Percentiles rank a stretch among this genome's conserved stretches.
Evolutionary conservation across 345 rosid species (phyloP).

Genomic region (Aurinia saxatilis): DNA sequence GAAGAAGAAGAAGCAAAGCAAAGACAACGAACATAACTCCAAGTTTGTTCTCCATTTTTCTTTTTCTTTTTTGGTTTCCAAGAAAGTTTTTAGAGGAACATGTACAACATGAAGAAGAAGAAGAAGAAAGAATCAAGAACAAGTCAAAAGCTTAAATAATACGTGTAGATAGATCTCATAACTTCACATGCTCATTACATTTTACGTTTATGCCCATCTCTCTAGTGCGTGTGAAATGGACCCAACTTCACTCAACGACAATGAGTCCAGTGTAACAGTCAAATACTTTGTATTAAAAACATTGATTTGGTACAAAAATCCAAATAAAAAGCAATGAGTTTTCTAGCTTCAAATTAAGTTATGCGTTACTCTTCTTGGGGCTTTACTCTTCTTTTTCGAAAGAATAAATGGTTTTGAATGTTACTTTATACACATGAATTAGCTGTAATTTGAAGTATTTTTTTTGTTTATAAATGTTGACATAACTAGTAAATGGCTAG

Average conservation of each 20-base stretch:
- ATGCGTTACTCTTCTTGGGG: no score
- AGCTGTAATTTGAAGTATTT: no score
- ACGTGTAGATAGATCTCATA: constrained; percentile 4
- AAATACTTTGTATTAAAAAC: no score
- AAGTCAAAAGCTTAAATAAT: constrained; percentile 14
- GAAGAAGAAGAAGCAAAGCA: constrained; percentile 10
- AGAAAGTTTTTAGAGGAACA: constrained; percentile 6
- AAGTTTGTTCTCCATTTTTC: constrained; percentile 16
- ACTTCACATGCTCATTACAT: constrained; percentile 11
- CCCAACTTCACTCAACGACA: constrained; percentile 2
- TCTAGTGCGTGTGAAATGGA: constrained; percentile 9
- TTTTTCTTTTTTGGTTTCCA: not conserved
- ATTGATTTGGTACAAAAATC: no score
- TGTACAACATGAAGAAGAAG: not conserved
- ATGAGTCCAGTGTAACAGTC: not conserved
- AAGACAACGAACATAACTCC: constrained; percentile 2
- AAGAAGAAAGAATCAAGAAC: constrained; percentile 1
- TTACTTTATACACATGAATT: no score
- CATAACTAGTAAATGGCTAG: not conserved
- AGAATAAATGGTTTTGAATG: no score
- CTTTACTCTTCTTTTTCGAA: no score
- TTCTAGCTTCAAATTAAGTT: no score
- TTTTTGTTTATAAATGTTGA: not conserved
- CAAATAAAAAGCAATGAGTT: no score
- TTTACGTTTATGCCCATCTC: constrained; percentile 8